Base-by-base conservation (phyloP, 2,329 filamentous ascomycete species). In the Cytospora paraplurivora region DNA sequence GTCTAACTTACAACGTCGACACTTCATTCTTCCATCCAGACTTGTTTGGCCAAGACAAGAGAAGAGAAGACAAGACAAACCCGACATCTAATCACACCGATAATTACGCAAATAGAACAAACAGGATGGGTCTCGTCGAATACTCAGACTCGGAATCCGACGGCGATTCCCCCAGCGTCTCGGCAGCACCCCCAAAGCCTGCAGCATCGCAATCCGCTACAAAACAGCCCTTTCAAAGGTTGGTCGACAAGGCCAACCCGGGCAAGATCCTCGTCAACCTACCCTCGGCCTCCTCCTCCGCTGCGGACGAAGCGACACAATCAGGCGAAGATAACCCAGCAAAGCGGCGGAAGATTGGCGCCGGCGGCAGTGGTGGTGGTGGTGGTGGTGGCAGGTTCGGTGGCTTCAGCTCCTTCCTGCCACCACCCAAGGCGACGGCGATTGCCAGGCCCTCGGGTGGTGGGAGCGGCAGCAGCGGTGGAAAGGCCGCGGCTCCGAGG, bases 211-310 rank as follows among this genome's bases (percentile, higher is more conserved):
- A 47, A 64, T 47, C 63, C 65, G 63, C 71, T 72, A 73, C 79
- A 27, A 85, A 91, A 75, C 84, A 88, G 64, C 78, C 85, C 19
- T 90, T 93, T 72, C 88, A 90, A 71, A 93, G 93, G 75, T 86
- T 95, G 62, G 86, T 96, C 76, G 90, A 95, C 77, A 86, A 89
- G 73, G 85, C 88, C 62, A 92, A 93, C 73, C 87, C 91, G 8
- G 87, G 89, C 76, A 96, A 93, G 77, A 96, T 97, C 76, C 83
- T 88, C 72, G 87, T 97, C 75, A 92, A 84, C 69, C 84, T 97
- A 15, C 88, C 92, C 3, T 81, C 85, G 21, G 74, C 83, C 66
- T 72, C 80, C 47, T 72, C 80, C 47, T 71, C 76, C 3, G 69
- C 73, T 32, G 27, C 54, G 47, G 76, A 77, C 56, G 73, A 77